phyloP scores from a whole-genome alignment of 2,329 filamentous ascomycete genomes.

The Elsinoe necatrix region DNA sequence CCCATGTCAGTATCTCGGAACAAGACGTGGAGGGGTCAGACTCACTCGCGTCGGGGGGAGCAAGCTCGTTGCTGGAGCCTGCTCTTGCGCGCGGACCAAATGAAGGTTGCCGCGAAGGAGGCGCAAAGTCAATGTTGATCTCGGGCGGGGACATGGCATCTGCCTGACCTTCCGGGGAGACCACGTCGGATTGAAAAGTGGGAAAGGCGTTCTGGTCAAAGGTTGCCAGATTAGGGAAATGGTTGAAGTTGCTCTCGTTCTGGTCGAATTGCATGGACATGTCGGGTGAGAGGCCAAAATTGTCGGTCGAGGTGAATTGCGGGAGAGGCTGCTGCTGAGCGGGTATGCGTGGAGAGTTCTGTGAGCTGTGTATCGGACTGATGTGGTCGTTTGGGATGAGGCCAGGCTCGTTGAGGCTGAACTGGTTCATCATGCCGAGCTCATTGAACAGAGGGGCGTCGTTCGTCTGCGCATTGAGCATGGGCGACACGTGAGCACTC shows the following conservation, averaged over 20 bases:
- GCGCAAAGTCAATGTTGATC: slow-evolving; percentile 89
- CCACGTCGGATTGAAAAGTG: slow-evolving; percentile 23
- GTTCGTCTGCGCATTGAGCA: slow-evolving; percentile 58
- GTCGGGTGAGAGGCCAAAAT: slow-evolving; percentile 40
- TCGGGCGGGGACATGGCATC: slow-evolving; percentile 82
- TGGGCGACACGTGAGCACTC: slow-evolving; percentile 67
- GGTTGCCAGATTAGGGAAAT: slow-evolving; percentile 35
- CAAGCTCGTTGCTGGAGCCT: slow-evolving; percentile 70
- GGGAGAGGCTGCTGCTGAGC: slow-evolving; percentile 47
- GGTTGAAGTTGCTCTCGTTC: slow-evolving; percentile 38
- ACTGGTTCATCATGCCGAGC: slow-evolving; percentile 61
- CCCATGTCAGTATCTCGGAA: neutral
- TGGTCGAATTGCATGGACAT: slow-evolving; percentile 42
- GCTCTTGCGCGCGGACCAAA: slow-evolving; percentile 59
- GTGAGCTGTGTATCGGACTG: slow-evolving; percentile 64
- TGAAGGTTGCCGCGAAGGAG: slow-evolving; percentile 57
- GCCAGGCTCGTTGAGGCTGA: slow-evolving; percentile 66
- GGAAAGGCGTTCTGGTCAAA: slow-evolving; percentile 30
- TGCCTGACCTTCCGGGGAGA: slow-evolving; percentile 45
- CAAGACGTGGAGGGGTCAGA: slow-evolving; percentile 20
- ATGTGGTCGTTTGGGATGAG: slow-evolving; percentile 33
- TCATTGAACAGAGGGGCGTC: slow-evolving; percentile 69
- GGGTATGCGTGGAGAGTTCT: slow-evolving; percentile 58
- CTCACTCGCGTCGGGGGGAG: slow-evolving; percentile 62
- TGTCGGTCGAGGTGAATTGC: slow-evolving; percentile 37